A percentile compares a stretch with the other conserved stretches of the same genome.
These are phyloP conservation scores for Eucalyptus pauciflora DNA, from an alignment of 345 rosid genomes.

Conservation along the genomic window DNA sequence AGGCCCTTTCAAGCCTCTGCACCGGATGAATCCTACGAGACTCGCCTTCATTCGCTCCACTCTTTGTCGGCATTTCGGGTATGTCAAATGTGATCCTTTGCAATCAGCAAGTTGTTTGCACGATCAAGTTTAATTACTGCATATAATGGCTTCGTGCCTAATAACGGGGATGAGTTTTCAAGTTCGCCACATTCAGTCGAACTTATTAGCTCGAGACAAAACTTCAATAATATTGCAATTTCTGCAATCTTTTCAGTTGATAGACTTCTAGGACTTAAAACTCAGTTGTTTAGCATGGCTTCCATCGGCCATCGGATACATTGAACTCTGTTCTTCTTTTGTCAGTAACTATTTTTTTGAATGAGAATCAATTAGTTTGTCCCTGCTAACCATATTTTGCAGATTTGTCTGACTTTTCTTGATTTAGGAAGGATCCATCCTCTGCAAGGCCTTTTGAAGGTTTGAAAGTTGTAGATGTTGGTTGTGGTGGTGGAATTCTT, in stretches of 20 bases:
- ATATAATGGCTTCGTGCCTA: not conserved
- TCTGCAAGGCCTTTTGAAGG: slow-evolving; percentile 80
- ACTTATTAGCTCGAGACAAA: not conserved
- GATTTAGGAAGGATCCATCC: slow-evolving; percentile 63
- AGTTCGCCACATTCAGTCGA: not conserved
- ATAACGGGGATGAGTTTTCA: not conserved
- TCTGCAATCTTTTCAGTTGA: not conserved
- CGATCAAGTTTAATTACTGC: not conserved
- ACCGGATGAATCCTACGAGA: slow-evolving; percentile 74
- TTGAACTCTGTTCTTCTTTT: not conserved
- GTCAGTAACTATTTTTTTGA: not conserved
- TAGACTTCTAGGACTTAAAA: not conserved
- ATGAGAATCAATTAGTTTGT: not conserved
- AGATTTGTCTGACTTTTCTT: not conserved
- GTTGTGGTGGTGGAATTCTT: slow-evolving; percentile 95
- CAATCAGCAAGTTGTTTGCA: not conserved
- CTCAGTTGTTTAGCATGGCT: not conserved
- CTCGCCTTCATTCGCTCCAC: slow-evolving; percentile 90
- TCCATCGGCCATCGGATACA: not conserved
- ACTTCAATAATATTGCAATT: not conserved
- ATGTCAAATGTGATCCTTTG: not conserved
- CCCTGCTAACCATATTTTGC: not conserved
- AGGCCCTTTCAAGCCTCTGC: slow-evolving; percentile 89
- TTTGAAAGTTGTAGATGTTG: slow-evolving; percentile 62
- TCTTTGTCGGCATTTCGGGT: slow-evolving; percentile 84